Base-by-base conservation (phyloP, 2,329 filamentous ascomycete species). In the Periconia sp. region DNA sequence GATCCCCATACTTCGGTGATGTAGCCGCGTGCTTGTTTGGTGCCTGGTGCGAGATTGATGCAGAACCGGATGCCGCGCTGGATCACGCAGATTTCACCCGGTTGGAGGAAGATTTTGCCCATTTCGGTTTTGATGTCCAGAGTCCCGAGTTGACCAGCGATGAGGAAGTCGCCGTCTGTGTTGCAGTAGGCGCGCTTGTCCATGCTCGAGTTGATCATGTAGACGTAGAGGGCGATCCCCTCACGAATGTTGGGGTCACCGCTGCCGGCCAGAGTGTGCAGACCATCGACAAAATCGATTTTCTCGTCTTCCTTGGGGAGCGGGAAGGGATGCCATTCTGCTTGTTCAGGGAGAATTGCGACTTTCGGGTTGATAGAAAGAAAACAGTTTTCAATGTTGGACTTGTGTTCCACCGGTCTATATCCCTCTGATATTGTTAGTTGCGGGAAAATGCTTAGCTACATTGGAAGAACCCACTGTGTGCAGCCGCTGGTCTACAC, bases 201-300 rank as follows among this genome's bases (percentile, higher is more conserved):
- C 80, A 82, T 82, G 46, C 68, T 75, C 1, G 66, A 63, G 57
- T 80, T 81, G 59, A 78, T 74, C 55, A 74, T 71, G 61, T 81
- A 82, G 33, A 81, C 72, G 59, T 81, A 79, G 1, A 79, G 67
- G 3, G 79, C 79, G 19, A 82, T 65, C 7, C 80, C 80, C 51
- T 82, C 78, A 50, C 73, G 70, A 27, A 79, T 70, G n/a, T 77
- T 82, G 6, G 80, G 76, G 41, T 82, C 79, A 9, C 80, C 80
- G 23, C 77, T 77, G 6, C 80, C 80, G 19, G 72, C 77, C 9
- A 82, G 66, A 1, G 80, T 81, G 60, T 79, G 77, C 13, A 82
- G 66, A 6, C 80, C 79, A 53, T 79, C 68, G 11, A 77, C 64
- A 56, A 81, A 82, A 47, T 81, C 78, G 18, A 79, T 70, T 42